A percentile compares a stretch with the other conserved stretches of the same genome.
Evolutionary conservation across 306 rosid genomes (phyloP).

Genomic region (Vigna reflexopilosa): DNA sequence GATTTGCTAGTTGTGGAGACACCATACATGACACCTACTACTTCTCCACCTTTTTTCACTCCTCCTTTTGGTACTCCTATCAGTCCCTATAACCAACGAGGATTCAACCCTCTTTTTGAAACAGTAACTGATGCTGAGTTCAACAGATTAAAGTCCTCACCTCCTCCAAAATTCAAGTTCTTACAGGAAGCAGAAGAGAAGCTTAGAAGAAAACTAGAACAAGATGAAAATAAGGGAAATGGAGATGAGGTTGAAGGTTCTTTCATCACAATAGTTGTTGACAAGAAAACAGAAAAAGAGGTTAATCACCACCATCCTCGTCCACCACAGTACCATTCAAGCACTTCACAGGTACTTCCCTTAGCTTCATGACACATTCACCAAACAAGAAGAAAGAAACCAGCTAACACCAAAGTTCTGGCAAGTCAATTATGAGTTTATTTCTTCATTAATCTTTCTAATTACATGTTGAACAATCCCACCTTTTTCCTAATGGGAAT

Average conservation of each 20-base stretch:
- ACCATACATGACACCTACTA: constrained; percentile 83
- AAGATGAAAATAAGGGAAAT: constrained; percentile 54
- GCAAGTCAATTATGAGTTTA: constrained; percentile 30
- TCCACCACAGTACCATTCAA: constrained; percentile 62
- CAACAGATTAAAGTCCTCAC: constrained; percentile 82
- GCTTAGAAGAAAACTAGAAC: constrained; percentile 63
- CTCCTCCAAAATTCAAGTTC: constrained; percentile 97
- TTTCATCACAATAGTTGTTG: constrained; percentile 67
- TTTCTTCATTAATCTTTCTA: constrained; percentile 44
- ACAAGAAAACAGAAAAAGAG: constrained; percentile 61
- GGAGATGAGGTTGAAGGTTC: constrained; percentile 70
- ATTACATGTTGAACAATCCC: constrained; percentile 51
- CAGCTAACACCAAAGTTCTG: constrained; percentile 53
- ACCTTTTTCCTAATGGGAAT: constrained; percentile 47
- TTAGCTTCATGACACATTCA: constrained; percentile 72
- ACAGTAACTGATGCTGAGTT: constrained; percentile 87
- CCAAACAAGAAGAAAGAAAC: constrained; percentile 56
- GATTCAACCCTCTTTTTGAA: constrained; percentile 82
- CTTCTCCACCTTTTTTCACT: constrained; percentile 83
- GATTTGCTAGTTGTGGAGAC: constrained; percentile 87
- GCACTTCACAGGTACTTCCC: constrained; percentile 80
- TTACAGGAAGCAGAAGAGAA: constrained; percentile 94
- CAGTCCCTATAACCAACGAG: constrained; percentile 55
- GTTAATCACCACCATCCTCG: constrained; percentile 46
- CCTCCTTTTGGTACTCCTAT: constrained; percentile 82